phyloP scores from a whole-genome alignment of 2,329 filamentous ascomycete genomes.

The Coleophoma cylindrospora region DNA sequence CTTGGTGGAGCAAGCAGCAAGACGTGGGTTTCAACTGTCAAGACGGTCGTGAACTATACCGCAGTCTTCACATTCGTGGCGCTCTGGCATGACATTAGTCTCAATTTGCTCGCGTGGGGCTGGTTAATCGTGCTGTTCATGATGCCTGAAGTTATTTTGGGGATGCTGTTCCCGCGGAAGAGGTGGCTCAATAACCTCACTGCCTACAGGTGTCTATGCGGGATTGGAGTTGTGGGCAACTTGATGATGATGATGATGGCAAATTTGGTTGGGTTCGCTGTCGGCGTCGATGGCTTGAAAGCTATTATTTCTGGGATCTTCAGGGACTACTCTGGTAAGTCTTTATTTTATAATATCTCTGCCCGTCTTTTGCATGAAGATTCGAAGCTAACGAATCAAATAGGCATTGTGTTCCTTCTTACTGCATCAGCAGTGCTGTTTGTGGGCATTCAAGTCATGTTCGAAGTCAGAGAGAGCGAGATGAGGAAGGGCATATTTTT shows the following conservation, averaged over 20 bases:
- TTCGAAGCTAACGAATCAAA: conserved; percentile 16
- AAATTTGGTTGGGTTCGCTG: conserved; percentile 90
- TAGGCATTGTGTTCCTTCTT: conserved; percentile 68
- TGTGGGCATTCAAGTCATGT: conserved; percentile 89
- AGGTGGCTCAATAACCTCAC: conserved; percentile 66
- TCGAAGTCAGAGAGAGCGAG: conserved; percentile 86
- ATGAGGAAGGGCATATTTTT: conserved; percentile 74
- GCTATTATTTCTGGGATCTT: conserved; percentile 72
- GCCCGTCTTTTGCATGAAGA: background rate
- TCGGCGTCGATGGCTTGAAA: conserved; percentile 83
- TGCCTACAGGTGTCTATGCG: conserved; percentile 74
- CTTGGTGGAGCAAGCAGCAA: conserved; percentile 66
- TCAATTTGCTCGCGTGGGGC: conserved; percentile 88
- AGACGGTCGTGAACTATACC: conserved; percentile 70
- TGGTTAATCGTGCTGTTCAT: conserved; percentile 96
- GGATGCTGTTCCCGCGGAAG: conserved; percentile 63
- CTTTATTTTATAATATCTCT: background rate
- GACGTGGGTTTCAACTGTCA: conserved; percentile 39
- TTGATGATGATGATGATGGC: conserved; percentile 93
- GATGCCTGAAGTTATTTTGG: conserved; percentile 75
- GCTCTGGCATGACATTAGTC: conserved; percentile 94
- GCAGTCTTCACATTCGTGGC: conserved; percentile 95
- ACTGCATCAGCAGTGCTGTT: conserved; percentile 72
- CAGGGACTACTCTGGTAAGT: conserved; percentile 63
- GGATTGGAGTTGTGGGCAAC: conserved; percentile 75